Conservation (phyloP, 2,329 filamentous ascomycete species). For the Talaromyces sp. region DNA sequence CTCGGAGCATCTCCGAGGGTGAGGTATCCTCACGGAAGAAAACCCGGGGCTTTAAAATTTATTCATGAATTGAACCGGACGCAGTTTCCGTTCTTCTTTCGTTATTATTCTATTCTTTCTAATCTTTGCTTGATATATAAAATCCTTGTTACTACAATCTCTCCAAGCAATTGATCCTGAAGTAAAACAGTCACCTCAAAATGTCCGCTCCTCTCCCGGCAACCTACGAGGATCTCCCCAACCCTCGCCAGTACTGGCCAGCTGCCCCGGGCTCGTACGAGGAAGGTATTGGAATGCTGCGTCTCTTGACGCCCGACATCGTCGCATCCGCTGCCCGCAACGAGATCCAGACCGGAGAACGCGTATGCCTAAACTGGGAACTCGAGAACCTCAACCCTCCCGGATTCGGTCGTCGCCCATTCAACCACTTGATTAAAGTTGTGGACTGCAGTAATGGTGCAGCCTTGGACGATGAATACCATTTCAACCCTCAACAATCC, state of each 20-base stretch:
- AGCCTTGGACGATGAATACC: conserved; percentile 47
- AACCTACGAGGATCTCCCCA: conserved; percentile 41
- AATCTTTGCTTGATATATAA: not conserved
- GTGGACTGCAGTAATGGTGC: conserved; percentile 37
- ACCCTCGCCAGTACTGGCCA: conserved; percentile 49
- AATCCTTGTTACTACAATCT: not conserved
- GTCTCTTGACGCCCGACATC: conserved; percentile 49
- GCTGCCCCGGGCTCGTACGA: conserved; percentile 42
- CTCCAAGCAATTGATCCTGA: not conserved
- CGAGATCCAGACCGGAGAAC: conserved; percentile 50
- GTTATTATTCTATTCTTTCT: not conserved
- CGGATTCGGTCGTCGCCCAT: conserved; percentile 49
- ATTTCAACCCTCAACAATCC: conserved; percentile 50
- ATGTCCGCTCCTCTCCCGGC: conserved; percentile 21
- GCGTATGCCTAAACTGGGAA: conserved; percentile 54
- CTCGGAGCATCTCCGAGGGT: conserved; percentile 14
- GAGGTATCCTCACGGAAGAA: not conserved
- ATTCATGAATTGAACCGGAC: not conserved
- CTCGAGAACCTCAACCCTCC: conserved; percentile 50
- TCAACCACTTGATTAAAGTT: conserved; percentile 50
- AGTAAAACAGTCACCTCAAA: not conserved
- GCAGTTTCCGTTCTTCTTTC: not conserved
- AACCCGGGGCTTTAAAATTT: not conserved
- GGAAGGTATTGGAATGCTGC: conserved; percentile 52
- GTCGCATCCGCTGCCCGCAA: conserved; percentile 48